phyloP scores from a whole-genome alignment of 208 protist species.

The Trypanosoma grayi region DNA sequence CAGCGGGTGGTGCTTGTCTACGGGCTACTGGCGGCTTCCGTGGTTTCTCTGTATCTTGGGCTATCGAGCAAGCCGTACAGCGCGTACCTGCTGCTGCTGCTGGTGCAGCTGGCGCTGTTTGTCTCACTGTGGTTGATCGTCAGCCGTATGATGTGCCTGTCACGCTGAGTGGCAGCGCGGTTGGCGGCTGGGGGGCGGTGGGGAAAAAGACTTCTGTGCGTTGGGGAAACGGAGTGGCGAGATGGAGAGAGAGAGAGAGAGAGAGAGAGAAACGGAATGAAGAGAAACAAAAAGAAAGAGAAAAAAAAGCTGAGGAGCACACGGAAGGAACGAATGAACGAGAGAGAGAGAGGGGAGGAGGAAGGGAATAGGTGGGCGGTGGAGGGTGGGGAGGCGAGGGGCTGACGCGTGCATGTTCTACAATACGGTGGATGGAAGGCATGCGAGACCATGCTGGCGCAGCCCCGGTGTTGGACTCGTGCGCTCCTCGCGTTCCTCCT shows the following conservation, averaged over 20 bases:
- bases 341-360: not conserved
- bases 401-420: no score
- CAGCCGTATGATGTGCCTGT: conserved; percentile 6
- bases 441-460: no score
- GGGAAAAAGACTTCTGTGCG: not conserved
- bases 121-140: conserved; percentile 1
- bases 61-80: conserved; percentile 3
- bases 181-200: not conserved
- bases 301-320: conserved; percentile 3
- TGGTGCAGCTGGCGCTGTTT: conserved; percentile 18
- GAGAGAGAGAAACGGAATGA: not conserved
- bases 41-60: conserved; percentile 20
- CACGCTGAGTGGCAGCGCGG: conserved; percentile 7
- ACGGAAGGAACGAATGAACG: not conserved
- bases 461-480: not conserved
- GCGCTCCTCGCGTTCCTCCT: not conserved
- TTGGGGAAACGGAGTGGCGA: not conserved
- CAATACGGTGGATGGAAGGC: no score
- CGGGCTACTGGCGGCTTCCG: conserved; percentile 14
- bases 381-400: not conserved
- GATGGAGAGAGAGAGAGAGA: conserved; percentile 1
- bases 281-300: not conserved
- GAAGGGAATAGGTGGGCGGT: not conserved
- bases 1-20: conserved; percentile 28
- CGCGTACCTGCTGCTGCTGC: conserved; percentile 21